These are phyloP conservation scores for Kuraishia floccosa DNA, from an alignment of 805 yeast genomes.

Conservation along the genomic window DNA sequence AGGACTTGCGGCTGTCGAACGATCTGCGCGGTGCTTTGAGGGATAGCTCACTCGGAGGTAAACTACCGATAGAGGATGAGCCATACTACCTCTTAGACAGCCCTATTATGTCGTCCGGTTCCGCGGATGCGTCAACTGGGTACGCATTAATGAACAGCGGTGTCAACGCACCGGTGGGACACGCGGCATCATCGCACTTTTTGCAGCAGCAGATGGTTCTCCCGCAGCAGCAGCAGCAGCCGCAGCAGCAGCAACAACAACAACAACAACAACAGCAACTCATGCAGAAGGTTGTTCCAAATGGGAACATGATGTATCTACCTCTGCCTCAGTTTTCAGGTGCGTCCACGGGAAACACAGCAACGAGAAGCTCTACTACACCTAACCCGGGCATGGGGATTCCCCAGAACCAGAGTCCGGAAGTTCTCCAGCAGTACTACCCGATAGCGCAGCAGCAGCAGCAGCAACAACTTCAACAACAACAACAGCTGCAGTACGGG, in stretches of 20 bases:
- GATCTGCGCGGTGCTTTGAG: constrained; percentile 45
- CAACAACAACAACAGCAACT: constrained; percentile 7
- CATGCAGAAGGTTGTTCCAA: neutral
- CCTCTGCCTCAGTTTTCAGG: no score
- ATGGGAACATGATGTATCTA: no score
- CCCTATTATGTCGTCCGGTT: constrained; percentile 4
- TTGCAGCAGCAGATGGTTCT: constrained; percentile 2
- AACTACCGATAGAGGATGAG: constrained; percentile 34
- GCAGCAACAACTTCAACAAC: neutral
- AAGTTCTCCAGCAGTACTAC: no score
- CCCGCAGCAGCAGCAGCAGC: neutral
- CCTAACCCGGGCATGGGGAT: no score
- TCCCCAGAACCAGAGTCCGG: no score
- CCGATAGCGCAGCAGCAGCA: constrained; percentile 1
- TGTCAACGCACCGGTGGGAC: constrained; percentile 2
- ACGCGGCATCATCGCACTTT: constrained; percentile 2
- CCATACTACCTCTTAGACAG: constrained; percentile 34
- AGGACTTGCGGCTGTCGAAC: constrained; percentile 32
- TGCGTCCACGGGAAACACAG: no score
- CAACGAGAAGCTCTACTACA: no score
- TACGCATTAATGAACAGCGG: no score
- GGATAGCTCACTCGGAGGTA: constrained; percentile 49
- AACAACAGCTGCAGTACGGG: neutral
- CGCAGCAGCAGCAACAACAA: constrained; percentile 5
- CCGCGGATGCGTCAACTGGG: constrained; percentile 1